These are phyloP conservation scores for Fusarium tjaetaba DNA, from an alignment of 2,329 filamentous ascomycete species.

Conservation along the genomic window DNA sequence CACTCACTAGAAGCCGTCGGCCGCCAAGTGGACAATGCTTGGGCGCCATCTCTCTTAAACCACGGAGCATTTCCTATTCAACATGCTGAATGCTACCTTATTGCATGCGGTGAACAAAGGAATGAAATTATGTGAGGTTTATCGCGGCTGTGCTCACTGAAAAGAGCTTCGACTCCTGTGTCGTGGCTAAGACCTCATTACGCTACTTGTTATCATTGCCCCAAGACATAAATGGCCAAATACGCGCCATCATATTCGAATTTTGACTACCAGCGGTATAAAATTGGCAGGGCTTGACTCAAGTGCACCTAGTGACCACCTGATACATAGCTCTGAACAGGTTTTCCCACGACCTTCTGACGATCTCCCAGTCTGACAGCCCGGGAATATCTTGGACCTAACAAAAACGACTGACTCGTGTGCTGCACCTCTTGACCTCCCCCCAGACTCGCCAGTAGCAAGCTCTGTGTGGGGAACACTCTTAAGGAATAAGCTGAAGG, in stretches of 20 bases:
- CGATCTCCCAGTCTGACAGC: background rate
- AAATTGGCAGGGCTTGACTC: background rate
- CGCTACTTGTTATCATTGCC: background rate
- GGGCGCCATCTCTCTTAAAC: conserved; percentile 16
- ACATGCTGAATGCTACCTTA: conserved; percentile 2
- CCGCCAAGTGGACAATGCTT: conserved; percentile 36
- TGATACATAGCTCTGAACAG: background rate
- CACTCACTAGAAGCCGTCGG: conserved; percentile 10
- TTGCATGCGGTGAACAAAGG: background rate
- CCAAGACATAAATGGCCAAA: background rate
- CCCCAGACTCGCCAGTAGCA: conserved; percentile 10
- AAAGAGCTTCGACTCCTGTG: background rate
- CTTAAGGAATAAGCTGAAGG: background rate
- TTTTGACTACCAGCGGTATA: background rate
- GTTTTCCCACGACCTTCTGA: background rate
- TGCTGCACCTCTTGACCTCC: background rate
- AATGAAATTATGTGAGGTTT: background rate
- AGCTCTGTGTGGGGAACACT: conserved; percentile 4
- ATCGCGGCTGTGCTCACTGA: background rate
- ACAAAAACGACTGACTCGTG: conserved; percentile 10
- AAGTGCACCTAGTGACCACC: background rate
- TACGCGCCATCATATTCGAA: background rate
- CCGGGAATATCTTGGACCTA: conserved; percentile 15
- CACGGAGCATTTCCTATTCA: conserved; percentile 8
- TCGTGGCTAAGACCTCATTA: background rate